A percentile compares a stretch with the other conserved stretches of the same genome.
phyloP scores from a whole-genome alignment of 306 rosid species.

The Cotoneaster glaucophyllus region DNA sequence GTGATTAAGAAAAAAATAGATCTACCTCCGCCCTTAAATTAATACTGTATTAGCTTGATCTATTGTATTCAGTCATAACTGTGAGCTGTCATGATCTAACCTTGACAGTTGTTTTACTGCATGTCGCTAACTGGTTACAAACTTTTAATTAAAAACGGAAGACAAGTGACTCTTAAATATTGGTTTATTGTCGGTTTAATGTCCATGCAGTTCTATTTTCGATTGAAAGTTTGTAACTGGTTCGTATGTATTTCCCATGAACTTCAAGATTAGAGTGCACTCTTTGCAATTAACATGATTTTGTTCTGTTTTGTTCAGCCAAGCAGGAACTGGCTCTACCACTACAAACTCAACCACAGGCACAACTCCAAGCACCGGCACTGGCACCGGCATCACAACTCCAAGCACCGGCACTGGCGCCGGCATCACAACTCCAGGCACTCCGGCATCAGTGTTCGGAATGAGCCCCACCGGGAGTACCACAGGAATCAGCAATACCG shows the following conservation, averaged over 20 bases:
- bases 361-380: constrained; percentile 7
- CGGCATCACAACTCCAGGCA: neutral
- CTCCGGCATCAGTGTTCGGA: constrained; percentile 49
- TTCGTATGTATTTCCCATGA: neutral
- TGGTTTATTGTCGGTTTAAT: too few relatives aligned
- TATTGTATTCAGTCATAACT: neutral
- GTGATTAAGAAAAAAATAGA: constrained; percentile 12
- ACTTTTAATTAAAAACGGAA: too few relatives aligned
- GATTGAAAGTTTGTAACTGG: neutral
- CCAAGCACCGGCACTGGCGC: constrained; percentile 3
- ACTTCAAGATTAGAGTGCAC: neutral
- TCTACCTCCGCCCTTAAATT: neutral
- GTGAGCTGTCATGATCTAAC: constrained; percentile 29
- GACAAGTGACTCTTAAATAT: too few relatives aligned
- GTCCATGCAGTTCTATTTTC: too few relatives aligned
- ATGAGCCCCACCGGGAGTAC: constrained; percentile 54
- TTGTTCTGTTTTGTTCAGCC: constrained; percentile 36
- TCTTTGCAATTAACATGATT: neutral
- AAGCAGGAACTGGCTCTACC: constrained; percentile 36
- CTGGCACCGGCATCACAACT: neutral
- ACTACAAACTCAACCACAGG: constrained; percentile 31
- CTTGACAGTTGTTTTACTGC: neutral
- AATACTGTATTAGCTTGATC: neutral
- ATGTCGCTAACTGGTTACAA: neutral
- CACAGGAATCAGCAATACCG: constrained; percentile 16